Conservation (phyloP, 2,329 filamentous ascomycete genomes). For the Didymosphaeria variabile region DNA sequence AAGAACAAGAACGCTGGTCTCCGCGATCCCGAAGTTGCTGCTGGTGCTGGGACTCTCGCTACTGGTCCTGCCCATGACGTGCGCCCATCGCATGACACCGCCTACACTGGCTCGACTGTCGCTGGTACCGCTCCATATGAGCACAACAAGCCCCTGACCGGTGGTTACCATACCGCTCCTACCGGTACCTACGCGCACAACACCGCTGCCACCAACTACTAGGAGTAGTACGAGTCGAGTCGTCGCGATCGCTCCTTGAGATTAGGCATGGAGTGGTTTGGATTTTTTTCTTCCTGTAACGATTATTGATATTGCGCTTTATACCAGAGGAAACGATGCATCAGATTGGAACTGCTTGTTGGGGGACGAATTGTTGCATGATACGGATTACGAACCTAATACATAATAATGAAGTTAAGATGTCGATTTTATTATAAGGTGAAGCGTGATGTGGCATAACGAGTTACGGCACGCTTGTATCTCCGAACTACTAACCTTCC, state of each 20-base stretch:
- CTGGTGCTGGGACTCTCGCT: conserved; percentile 32
- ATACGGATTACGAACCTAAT: conserved; percentile 26
- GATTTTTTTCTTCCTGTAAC: conserved; percentile 15
- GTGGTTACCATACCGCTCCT: conserved; percentile 58
- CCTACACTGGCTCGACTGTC: conserved; percentile 60
- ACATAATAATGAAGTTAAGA: conserved; percentile 11
- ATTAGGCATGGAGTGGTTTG: background rate
- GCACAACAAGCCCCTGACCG: conserved; percentile 44
- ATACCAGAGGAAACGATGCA: conserved; percentile 34
- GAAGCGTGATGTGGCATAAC: background rate
- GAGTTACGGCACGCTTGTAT: background rate
- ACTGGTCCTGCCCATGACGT: conserved; percentile 41
- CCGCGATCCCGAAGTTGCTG: conserved; percentile 56
- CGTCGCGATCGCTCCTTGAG: background rate
- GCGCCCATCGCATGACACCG: conserved; percentile 60
- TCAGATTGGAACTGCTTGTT: conserved; percentile 11
- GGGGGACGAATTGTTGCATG: conserved; percentile 8
- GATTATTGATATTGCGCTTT: conserved; percentile 28
- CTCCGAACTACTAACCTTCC: background rate
- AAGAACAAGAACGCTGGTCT: conserved; percentile 43
- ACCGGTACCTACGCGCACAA: conserved; percentile 47
- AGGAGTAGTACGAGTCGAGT: conserved; percentile 9
- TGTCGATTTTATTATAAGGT: background rate
- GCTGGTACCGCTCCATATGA: conserved; percentile 49
- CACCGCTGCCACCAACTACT: conserved; percentile 40